Evolutionary conservation across 1,284 basidiomycete genomes (phyloP).

Genomic region (Trichosporon sp.): DNA sequence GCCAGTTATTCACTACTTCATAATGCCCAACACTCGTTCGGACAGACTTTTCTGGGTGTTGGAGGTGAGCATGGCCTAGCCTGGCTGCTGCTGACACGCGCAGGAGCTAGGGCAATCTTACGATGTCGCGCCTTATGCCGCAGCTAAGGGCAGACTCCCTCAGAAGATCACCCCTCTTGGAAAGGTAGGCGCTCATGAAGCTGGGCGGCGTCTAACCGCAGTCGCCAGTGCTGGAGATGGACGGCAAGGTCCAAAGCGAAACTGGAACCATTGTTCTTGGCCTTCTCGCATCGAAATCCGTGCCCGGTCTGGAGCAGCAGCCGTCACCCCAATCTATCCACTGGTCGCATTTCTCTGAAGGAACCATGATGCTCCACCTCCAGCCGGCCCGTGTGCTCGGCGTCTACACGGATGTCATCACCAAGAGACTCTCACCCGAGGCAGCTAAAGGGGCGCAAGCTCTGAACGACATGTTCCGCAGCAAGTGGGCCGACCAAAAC

Average conservation of each 20-base stretch:
- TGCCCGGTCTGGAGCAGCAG: not conserved
- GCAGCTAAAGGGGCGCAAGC: not conserved
- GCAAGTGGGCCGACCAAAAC: not conserved
- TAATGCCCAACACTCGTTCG: not conserved
- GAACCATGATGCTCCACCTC: not conserved
- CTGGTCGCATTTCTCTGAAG: not conserved
- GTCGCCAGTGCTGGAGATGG: not conserved
- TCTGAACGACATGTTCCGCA: not conserved
- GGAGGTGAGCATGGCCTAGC: not conserved
- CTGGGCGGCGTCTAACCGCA: not conserved
- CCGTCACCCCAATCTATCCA: not conserved
- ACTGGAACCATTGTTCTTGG: not conserved
- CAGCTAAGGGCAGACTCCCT: not conserved
- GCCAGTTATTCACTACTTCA: not conserved
- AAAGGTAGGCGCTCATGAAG: not conserved
- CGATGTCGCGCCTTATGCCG: not conserved
- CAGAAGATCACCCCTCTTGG: not conserved
- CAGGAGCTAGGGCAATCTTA: not conserved
- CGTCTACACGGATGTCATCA: not conserved
- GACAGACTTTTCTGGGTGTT: not conserved
- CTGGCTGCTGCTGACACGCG: not conserved
- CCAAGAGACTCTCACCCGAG: not conserved
- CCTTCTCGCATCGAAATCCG: not conserved
- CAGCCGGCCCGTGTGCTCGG: not conserved
- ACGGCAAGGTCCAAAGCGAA: not conserved